A percentile compares a stretch with the other conserved stretches of the same genome.
Evolutionary conservation across 345 rosid species (phyloP).

Genomic region (Ailanthus altissimus): DNA sequence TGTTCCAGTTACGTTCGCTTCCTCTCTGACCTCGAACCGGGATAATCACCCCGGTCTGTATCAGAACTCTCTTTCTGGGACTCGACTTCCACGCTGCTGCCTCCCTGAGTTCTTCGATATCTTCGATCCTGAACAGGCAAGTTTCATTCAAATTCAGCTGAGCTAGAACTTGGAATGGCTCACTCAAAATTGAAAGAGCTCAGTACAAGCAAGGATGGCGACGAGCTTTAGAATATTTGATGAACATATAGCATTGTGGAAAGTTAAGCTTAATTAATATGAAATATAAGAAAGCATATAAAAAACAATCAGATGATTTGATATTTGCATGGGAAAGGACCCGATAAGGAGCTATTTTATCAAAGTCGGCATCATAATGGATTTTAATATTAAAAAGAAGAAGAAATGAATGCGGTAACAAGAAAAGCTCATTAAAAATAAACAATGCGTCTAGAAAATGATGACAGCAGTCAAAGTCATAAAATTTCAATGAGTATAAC

Average conservation of each 20-base stretch:
- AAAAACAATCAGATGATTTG: neutral
- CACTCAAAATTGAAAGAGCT: neutral
- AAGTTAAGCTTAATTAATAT: neutral
- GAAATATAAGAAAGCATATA: too few species aligned
- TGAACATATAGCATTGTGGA: neutral
- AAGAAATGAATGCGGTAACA: neutral
- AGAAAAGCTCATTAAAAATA: neutral
- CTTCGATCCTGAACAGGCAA: slow-evolving; percentile 68
- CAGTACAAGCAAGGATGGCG: neutral
- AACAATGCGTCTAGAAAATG: neutral
- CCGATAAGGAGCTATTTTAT: neutral
- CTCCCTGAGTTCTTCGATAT: slow-evolving; percentile 63
- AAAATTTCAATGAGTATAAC: neutral
- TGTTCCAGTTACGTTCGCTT: slow-evolving; percentile 29
- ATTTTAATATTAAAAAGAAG: neutral
- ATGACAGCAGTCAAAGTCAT: neutral
- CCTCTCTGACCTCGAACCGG: slow-evolving; percentile 69
- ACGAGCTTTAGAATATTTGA: neutral
- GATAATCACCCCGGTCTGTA: slow-evolving; percentile 61
- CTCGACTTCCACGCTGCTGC: slow-evolving; percentile 68
- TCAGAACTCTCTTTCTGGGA: slow-evolving; percentile 74
- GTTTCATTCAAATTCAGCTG: slow-evolving; percentile 1
- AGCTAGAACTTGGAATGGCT: neutral
- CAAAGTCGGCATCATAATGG: neutral
- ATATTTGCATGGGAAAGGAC: neutral